Conservation (phyloP, 2,329 filamentous ascomycete genomes). For the Penicillium rolfsii region DNA sequence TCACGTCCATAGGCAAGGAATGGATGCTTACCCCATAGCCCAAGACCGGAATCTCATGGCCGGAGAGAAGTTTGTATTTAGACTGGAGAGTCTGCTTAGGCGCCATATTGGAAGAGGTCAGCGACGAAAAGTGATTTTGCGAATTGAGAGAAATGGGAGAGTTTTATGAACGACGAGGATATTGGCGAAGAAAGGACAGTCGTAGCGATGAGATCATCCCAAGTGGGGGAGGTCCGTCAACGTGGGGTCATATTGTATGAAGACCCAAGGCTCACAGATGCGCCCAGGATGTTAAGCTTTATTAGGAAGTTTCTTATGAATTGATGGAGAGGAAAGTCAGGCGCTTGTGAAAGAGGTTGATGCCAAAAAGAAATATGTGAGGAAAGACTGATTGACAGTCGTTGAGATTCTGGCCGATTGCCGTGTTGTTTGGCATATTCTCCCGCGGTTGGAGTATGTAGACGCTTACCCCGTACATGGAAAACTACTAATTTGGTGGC, state of each 20-base stretch:
- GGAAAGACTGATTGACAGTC: not conserved
- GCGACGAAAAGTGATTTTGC: not conserved
- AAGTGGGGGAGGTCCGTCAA: constrained; percentile 12
- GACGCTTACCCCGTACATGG: not conserved
- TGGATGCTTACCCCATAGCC: constrained; percentile 58
- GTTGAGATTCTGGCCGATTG: not conserved
- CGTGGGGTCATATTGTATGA: not conserved
- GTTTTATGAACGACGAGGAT: not conserved
- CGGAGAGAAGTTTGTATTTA: constrained; percentile 60
- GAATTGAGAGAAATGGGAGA: not conserved
- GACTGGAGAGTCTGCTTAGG: constrained; percentile 30
- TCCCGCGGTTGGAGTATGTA: not conserved
- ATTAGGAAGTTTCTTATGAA: not conserved
- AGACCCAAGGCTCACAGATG: not conserved
- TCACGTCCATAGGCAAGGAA: not conserved
- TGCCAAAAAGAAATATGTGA: not conserved
- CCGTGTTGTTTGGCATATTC: not conserved
- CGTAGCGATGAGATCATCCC: constrained; percentile 24
- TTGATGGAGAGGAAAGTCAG: not conserved
- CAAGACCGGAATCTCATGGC: constrained; percentile 63
- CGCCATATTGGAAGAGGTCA: constrained; percentile 17
- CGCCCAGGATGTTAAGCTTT: not conserved
- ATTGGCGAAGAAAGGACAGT: not conserved
- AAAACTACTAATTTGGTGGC: not conserved
- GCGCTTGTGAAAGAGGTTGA: too few species aligned